Evolutionary conservation across 2,329 filamentous ascomycete species (phyloP).

Genomic region (Eurotiales sp.): DNA sequence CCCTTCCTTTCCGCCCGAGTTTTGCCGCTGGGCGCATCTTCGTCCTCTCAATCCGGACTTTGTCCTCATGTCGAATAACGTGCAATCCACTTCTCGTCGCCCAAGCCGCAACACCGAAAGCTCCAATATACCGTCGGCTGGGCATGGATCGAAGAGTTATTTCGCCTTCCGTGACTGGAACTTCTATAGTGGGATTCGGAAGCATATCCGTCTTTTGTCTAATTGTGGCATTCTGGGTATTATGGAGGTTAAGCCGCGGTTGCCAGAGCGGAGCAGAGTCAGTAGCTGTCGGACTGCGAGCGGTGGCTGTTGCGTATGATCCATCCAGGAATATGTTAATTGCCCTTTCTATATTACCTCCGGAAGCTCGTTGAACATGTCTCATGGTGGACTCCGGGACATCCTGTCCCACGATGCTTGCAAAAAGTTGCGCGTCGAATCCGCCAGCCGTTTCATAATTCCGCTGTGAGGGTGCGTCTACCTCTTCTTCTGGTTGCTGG

Average conservation of each 20-base stretch:
- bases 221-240: background rate
- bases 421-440: slow-evolving; percentile 56
- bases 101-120: slow-evolving; percentile 90
- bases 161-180: slow-evolving; percentile 5
- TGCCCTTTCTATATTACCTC: slow-evolving; percentile 55
- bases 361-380: slow-evolving; percentile 48
- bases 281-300: background rate
- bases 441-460: slow-evolving; percentile 21
- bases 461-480: background rate
- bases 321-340: slow-evolving; percentile 64
- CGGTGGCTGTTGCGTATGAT: slow-evolving; percentile 49
- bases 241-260: background rate
- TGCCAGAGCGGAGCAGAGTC: background rate
- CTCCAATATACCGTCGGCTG: slow-evolving; percentile 72
- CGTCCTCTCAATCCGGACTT: slow-evolving; percentile 81
- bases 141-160: slow-evolving; percentile 37
- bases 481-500: background rate
- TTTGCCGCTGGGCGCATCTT: slow-evolving; percentile 62
- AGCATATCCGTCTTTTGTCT: too few species aligned
- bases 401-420: slow-evolving; percentile 55
- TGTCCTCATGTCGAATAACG: slow-evolving; percentile 74
- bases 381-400: slow-evolving; percentile 44
- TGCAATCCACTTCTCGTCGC: slow-evolving; percentile 76
- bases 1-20: slow-evolving; percentile 44
- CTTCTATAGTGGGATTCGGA: background rate